Evolutionary conservation across 2,329 filamentous ascomycete species (phyloP), one percentile per base, ranked within the genome.

Genomic region (Phialophora chinensis): DNA sequence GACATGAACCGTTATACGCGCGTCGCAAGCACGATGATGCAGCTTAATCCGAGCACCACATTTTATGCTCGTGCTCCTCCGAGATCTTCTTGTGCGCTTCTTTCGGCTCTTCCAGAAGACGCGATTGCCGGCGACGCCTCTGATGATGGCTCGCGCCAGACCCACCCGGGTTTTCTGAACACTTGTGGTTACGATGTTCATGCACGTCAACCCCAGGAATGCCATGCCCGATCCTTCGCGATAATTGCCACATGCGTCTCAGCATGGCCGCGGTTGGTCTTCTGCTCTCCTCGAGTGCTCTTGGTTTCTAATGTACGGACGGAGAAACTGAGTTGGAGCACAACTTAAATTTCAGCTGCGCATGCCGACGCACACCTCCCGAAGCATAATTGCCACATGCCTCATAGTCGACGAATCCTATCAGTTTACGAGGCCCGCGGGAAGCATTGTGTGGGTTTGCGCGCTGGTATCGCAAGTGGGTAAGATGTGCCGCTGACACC

Each of bases 81-180:
- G 53, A 55, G 31, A 25, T 38, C 53, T 38, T 42, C 55, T 29
- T 42, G 55, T 58, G 17, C 12, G 55, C 60, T 55, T 56, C 60
- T 56, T 23, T 56, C 38, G 42, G 60, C 27, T 56, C 50, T 56
- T 52, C 60, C 17, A 44, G 38, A n/a, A 49, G 35, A 62, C 44
- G 27, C 55, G 20, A 58, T 58, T 47, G 23, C 55, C 55, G 55
- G 55, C 31, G 29, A 35, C 11, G n/a, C 53, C n/a, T 55, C 29
- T 33, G 29, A 55, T 55, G 53, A 55, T 29, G 53, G n/a, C 29
- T 55, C 29, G 29, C 52, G 17, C 52, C 25, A 55, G 53, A 20
- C 53, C 27, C 53, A 55, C 29, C 29, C 29, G 17, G 29, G 29
- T 33, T 14, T 52, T 12, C 25, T 29, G 23, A 27, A 14, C 49